Evolutionary conservation across 345 rosid species (phyloP).

Genomic region (Citrus sp.): DNA sequence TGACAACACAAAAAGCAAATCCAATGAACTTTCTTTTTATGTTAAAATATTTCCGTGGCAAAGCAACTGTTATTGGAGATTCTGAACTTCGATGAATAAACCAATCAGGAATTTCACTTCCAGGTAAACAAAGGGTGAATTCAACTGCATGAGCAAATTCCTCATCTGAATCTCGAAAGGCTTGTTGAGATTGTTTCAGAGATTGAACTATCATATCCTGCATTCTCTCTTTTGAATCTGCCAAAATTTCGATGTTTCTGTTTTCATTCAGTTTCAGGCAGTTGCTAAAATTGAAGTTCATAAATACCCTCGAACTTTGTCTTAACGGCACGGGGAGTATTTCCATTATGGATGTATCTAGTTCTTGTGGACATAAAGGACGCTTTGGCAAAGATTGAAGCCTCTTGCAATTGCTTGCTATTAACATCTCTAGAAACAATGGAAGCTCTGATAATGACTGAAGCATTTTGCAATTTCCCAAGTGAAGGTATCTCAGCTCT

Average conservation of each 20-base stretch:
- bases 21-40: not conserved
- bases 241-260: not conserved
- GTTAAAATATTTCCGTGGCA: not conserved
- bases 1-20: not conserved
- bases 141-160: no score
- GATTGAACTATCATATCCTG: not conserved
- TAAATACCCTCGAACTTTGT: no score
- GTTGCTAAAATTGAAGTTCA: not conserved
- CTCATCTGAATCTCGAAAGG: no score
- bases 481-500: not conserved
- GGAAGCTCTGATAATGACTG: constrained; percentile 8
- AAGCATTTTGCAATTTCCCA: not conserved
- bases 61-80: not conserved
- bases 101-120: constrained; percentile 5
- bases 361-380: not conserved
- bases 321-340: not conserved
- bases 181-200: no score
- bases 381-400: not conserved
- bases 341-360: not conserved
- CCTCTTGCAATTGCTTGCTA: not conserved
- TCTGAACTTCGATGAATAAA: not conserved
- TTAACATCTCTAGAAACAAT: not conserved
- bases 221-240: not conserved
- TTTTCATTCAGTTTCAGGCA: not conserved
- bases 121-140: not conserved